Evolutionary conservation across 1,139 yeast genomes (phyloP).

Genomic region (Kodamaea plutei): DNA sequence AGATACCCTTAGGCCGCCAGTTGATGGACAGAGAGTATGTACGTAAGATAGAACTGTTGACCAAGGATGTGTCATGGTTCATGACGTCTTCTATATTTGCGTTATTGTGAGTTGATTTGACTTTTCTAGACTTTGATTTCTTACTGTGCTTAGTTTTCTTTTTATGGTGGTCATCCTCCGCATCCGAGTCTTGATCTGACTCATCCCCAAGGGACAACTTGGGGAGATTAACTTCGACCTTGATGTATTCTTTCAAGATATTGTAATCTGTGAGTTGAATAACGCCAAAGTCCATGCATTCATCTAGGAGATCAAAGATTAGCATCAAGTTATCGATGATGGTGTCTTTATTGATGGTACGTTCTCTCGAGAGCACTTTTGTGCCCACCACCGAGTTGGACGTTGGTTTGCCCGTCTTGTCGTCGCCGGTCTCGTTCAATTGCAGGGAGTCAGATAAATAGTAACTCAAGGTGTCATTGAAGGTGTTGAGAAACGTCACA

Average conservation of each 20-base stretch:
- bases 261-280: conserved; percentile 43
- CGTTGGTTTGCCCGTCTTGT: conserved; percentile 1
- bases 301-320: conserved; percentile 41
- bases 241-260: conserved; percentile 42
- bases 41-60: conserved; percentile 58
- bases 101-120: conserved; percentile 39
- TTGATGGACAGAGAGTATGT: conserved; percentile 41
- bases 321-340: conserved; percentile 39
- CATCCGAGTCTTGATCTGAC: conserved; percentile 10
- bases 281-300: conserved; percentile 44
- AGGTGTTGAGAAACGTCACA: conserved; percentile 32
- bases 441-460: conserved; percentile 19
- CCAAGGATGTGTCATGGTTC: conserved; percentile 22
- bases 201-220: conserved; percentile 12
- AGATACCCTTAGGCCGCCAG: conserved; percentile 49
- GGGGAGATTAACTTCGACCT: conserved; percentile 35
- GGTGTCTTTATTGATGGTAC: conserved; percentile 20
- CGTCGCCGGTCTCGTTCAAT: not conserved
- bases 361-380: not conserved
- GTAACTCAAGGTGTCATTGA: conserved; percentile 28
- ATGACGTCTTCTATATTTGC: conserved; percentile 34
- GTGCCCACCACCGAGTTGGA: conserved; percentile 10
- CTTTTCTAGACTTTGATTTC: conserved; percentile 17
- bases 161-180: conserved; percentile 9
- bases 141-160: conserved; percentile 9